These are phyloP conservation scores for Fusarium siculi DNA, from an alignment of 2,329 filamentous ascomycete species.

Conservation along the genomic window DNA sequence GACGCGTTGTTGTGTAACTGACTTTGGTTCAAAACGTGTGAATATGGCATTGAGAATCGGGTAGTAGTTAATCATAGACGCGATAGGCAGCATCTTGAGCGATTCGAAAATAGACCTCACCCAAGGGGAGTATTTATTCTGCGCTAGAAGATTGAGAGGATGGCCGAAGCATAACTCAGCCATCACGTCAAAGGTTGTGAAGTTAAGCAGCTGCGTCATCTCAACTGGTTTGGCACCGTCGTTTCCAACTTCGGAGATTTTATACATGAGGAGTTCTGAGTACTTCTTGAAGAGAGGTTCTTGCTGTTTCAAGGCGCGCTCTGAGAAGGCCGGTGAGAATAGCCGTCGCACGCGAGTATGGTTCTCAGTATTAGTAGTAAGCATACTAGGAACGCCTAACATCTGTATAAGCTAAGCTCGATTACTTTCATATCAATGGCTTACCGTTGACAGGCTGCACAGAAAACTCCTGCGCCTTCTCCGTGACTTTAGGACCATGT, in stretches of 20 bases:
- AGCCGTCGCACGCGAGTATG: constrained; percentile 6
- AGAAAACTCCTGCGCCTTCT: constrained; percentile 13
- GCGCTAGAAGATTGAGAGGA: constrained; percentile 39
- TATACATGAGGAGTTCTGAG: constrained; percentile 7
- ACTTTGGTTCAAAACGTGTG: constrained; percentile 6
- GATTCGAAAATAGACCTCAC: constrained; percentile 40
- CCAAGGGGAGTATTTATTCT: constrained; percentile 42
- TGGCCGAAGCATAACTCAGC: constrained; percentile 44
- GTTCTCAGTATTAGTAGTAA: background rate
- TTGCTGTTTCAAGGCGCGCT: constrained; percentile 23
- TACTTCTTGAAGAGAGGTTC: constrained; percentile 18
- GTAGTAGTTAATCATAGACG: constrained; percentile 5
- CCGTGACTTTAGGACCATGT: constrained; percentile 2
- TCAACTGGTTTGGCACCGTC: constrained; percentile 6
- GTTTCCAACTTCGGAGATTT: constrained; percentile 7
- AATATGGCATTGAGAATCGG: constrained; percentile 2
- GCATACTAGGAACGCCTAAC: constrained; percentile 17
- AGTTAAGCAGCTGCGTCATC: constrained; percentile 15
- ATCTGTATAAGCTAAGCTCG: background rate
- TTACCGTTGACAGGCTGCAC: constrained; percentile 12
- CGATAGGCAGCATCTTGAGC: constrained; percentile 1
- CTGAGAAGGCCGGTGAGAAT: constrained; percentile 16
- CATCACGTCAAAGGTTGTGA: constrained; percentile 45
- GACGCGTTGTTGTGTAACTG: background rate
- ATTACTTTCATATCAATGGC: rapidly evolving